A percentile compares a stretch with the other conserved stretches of the same genome.
Evolutionary conservation across 352 stramenopile genomes (phyloP).

Genomic region (Globisporangium uncinulatum): DNA sequence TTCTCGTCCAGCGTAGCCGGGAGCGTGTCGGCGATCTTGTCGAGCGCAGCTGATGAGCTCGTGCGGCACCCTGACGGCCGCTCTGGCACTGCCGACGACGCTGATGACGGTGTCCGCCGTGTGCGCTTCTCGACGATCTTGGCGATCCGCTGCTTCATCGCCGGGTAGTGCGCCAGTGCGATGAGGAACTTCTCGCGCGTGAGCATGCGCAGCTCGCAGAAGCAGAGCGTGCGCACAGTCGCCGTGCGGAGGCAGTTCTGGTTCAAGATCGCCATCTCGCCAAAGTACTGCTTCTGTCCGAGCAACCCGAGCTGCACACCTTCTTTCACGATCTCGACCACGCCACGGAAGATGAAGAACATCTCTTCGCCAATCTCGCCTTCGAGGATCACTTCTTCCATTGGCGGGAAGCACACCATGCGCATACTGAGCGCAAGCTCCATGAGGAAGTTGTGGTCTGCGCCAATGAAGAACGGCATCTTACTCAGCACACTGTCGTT

Average conservation of each 20-base stretch:
- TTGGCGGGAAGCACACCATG: conserved; percentile 64
- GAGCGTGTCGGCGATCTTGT: conserved; percentile 46
- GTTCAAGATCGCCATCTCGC: conserved; percentile 71
- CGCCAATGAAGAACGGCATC: conserved; percentile 70
- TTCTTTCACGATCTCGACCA: conserved; percentile 50
- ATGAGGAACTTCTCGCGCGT: conserved; percentile 57
- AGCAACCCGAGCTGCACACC: conserved; percentile 46
- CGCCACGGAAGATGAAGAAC: conserved; percentile 71
- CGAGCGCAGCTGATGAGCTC: conserved; percentile 35
- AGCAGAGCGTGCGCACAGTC: conserved; percentile 64
- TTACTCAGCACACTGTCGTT: conserved; percentile 76
- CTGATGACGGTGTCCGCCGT: conserved; percentile 25
- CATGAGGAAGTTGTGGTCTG: conserved; percentile 74
- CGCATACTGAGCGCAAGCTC: conserved; percentile 74
- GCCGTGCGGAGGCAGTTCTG: conserved; percentile 47
- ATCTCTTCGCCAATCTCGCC: conserved; percentile 68
- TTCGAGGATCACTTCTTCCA: conserved; percentile 61
- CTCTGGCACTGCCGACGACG: conserved; percentile 3
- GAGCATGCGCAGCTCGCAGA: conserved; percentile 66
- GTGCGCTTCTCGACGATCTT: conserved; percentile 66
- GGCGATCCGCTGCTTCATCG: conserved; percentile 68
- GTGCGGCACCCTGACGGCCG: conserved; percentile 1
- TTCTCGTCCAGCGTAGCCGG: conserved; percentile 41
- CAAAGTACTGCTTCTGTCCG: conserved; percentile 75
- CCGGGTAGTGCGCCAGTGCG: conserved; percentile 35